Percentiles rank a stretch among this genome's conserved stretches.
Conservation (phyloP, 371 early-diverging fungal species). For the Thermomucor indicae-seudaticae region DNA sequence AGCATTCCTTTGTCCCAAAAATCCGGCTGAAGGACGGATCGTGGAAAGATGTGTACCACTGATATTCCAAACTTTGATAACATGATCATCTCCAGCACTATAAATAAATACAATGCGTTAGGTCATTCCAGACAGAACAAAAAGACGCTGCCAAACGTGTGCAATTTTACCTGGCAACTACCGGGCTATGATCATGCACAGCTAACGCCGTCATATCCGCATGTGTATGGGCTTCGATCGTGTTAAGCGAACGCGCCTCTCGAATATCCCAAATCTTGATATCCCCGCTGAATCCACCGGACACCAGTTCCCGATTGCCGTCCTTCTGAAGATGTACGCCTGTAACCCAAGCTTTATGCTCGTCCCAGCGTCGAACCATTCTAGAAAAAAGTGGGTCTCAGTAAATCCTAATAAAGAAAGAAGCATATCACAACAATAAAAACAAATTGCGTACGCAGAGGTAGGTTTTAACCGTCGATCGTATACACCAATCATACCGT, state of each 20-base stretch:
- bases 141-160: too few species aligned
- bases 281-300: slow-evolving; percentile 63
- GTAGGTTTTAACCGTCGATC: slow-evolving; percentile 63
- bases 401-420: background rate
- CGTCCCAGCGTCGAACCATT: slow-evolving; percentile 59
- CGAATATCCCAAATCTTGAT: slow-evolving; percentile 87
- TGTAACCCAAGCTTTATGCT: slow-evolving; percentile 64
- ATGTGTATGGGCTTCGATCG: slow-evolving; percentile 46
- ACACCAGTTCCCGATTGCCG: slow-evolving; percentile 55
- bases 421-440: background rate
- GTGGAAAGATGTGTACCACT: slow-evolving; percentile 51
- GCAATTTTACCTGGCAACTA: slow-evolving; percentile 59
- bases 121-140: background rate
- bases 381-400: slow-evolving; percentile 12
- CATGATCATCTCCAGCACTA: slow-evolving; percentile 63
- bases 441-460: slow-evolving; percentile 39
- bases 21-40: slow-evolving; percentile 57
- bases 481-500: slow-evolving; percentile 78
- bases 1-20: slow-evolving; percentile 47
- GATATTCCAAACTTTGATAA: slow-evolving; percentile 63
- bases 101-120: background rate
- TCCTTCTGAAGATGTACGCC: slow-evolving; percentile 63
- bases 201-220: slow-evolving; percentile 63
- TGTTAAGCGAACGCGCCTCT: slow-evolving; percentile 40
- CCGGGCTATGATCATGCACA: slow-evolving; percentile 67